These are phyloP conservation scores for Nemania bipapillata DNA, from an alignment of 2,329 filamentous ascomycete species.

Conservation along the genomic window DNA sequence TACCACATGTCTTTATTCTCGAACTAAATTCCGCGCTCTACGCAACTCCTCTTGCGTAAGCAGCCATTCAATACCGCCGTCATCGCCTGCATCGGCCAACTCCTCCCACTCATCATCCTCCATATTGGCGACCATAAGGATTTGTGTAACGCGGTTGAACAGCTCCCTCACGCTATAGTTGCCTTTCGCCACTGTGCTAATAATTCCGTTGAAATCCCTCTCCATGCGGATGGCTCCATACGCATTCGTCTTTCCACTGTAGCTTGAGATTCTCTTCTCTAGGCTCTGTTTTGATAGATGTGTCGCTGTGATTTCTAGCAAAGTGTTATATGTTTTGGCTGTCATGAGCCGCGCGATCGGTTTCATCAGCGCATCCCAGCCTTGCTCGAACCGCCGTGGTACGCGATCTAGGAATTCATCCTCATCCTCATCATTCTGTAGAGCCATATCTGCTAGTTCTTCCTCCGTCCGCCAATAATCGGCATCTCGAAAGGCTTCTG, in stretches of 20 bases:
- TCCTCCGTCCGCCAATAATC: conserved; percentile 80
- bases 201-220: conserved; percentile 76
- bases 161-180: conserved; percentile 74
- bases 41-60: conserved; percentile 70
- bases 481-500: conserved; percentile 89
- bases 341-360: conserved; percentile 89
- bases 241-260: conserved; percentile 80
- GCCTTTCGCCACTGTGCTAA: conserved; percentile 67
- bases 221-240: conserved; percentile 77
- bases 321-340: conserved; percentile 75
- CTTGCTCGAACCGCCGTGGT: conserved; percentile 79
- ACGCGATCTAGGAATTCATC: conserved; percentile 73
- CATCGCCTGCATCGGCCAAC: conserved; percentile 59
- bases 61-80: conserved; percentile 70
- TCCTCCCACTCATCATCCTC: conserved; percentile 85
- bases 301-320: conserved; percentile 77
- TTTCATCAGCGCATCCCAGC: conserved; percentile 86
- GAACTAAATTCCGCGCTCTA: conserved; percentile 70
- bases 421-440: conserved; percentile 65
- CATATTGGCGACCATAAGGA: conserved; percentile 80
- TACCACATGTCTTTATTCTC: conserved; percentile 38
- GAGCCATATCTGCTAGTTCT: conserved; percentile 67
- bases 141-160: conserved; percentile 74
- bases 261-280: conserved; percentile 87
- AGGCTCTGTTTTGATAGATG: conserved; percentile 78